Evolutionary conservation across 2,329 filamentous ascomycete genomes (phyloP).

Genomic region (Aureobasidium namibiae): DNA sequence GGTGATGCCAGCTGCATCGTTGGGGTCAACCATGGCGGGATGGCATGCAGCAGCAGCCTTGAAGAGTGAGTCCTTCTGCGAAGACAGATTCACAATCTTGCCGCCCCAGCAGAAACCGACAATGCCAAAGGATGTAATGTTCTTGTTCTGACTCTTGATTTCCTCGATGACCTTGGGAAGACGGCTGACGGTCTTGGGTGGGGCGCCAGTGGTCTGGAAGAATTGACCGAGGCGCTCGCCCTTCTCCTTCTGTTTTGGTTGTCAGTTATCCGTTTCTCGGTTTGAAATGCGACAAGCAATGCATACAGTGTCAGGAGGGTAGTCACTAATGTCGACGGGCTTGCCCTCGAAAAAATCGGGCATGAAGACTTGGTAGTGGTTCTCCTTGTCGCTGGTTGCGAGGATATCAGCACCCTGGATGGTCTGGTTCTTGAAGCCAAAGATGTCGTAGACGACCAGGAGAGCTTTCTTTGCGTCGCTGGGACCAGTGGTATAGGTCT

Average conservation of each 20-base stretch:
- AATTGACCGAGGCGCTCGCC: conserved; percentile 51
- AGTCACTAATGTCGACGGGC: conserved; percentile 55
- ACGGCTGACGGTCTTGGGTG: conserved; percentile 48
- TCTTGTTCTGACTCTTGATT: conserved; percentile 39
- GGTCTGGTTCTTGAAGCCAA: conserved; percentile 55
- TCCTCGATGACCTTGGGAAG: conserved; percentile 49
- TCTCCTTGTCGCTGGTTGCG: conserved; percentile 53
- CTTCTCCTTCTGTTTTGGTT: conserved; percentile 41
- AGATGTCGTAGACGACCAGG: conserved; percentile 54
- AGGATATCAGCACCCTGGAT: conserved; percentile 57
- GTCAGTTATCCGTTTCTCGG: not conserved
- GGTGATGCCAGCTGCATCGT: conserved; percentile 47
- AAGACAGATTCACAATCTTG: conserved; percentile 49
- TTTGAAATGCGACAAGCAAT: not conserved
- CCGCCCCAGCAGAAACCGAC: conserved; percentile 47
- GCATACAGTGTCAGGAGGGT: conserved; percentile 42
- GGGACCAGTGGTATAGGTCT: conserved; percentile 54
- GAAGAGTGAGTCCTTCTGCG: conserved; percentile 44
- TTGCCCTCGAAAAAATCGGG: conserved; percentile 84
- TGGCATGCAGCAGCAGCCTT: conserved; percentile 50
- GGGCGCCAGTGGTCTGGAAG: conserved; percentile 49
- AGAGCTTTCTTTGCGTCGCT: conserved; percentile 49
- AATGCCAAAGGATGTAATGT: conserved; percentile 49
- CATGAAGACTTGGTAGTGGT: conserved; percentile 77
- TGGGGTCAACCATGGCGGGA: conserved; percentile 53